phyloP scores from a whole-genome alignment of 805 yeast species.

The Metschnikowia arizonensis region DNA sequence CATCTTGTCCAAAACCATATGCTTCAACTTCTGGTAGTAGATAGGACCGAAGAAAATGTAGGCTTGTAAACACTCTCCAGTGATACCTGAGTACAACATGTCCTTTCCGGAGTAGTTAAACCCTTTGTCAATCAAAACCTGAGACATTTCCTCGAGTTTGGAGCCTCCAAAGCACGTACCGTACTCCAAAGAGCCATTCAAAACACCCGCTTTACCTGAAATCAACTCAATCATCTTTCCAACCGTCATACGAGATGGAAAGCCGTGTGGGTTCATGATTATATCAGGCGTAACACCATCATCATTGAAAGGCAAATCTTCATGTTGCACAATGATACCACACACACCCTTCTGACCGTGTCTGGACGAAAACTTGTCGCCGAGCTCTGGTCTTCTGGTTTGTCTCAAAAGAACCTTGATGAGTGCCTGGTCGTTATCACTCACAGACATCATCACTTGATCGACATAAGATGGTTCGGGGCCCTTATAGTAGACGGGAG shows the following conservation, averaged over 20 bases:
- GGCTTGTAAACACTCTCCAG: slow-evolving; percentile 96
- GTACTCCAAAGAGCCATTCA: slow-evolving; percentile 85
- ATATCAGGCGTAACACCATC: slow-evolving; percentile 91
- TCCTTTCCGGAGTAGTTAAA: slow-evolving; percentile 95
- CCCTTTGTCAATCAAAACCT: slow-evolving; percentile 84
- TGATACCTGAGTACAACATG: slow-evolving; percentile 94
- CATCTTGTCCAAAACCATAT: slow-evolving; percentile 98
- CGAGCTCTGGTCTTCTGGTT: slow-evolving; percentile 95
- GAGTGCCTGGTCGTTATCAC: slow-evolving; percentile 92
- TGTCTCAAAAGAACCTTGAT: slow-evolving; percentile 90
- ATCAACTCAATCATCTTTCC: slow-evolving; percentile 97
- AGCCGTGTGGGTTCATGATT: slow-evolving; percentile 98
- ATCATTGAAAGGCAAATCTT: slow-evolving; percentile 93
- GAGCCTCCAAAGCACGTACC: slow-evolving; percentile 99
- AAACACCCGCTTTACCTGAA: slow-evolving; percentile 96
- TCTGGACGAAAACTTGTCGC: slow-evolving; percentile 95
- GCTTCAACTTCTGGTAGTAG: slow-evolving; percentile 95
- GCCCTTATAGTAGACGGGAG: slow-evolving; percentile 87
- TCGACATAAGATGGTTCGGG: slow-evolving; percentile 96
- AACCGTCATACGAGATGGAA: slow-evolving; percentile 99
- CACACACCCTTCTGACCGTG: slow-evolving; percentile 97
- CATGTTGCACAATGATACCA: slow-evolving; percentile 96
- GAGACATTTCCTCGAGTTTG: slow-evolving; percentile 91
- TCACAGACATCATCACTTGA: slow-evolving; percentile 95
- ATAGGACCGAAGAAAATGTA: slow-evolving; percentile 98